These are phyloP conservation scores for Claviceps digitariae DNA, from an alignment of 2,329 filamentous ascomycete species.

Conservation along the genomic window DNA sequence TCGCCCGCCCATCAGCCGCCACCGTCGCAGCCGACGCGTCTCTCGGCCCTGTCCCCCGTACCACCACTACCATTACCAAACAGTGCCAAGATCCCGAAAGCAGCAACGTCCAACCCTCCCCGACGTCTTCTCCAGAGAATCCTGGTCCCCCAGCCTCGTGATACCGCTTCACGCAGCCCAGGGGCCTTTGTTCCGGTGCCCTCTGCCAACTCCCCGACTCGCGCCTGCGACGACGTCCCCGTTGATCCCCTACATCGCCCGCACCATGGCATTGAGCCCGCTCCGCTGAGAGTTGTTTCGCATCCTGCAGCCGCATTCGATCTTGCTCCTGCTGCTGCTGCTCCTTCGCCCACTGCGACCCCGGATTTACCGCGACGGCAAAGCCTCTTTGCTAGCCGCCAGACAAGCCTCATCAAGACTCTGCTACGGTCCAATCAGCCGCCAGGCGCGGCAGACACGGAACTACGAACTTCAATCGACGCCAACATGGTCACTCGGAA, in stretches of 20 bases:
- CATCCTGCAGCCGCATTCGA: constrained; percentile 13
- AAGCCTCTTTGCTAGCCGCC: constrained; percentile 25
- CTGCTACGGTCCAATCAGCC: constrained; percentile 14
- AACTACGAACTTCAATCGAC: constrained; percentile 22
- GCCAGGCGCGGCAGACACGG: constrained; percentile 10
- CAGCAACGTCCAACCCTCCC: not conserved
- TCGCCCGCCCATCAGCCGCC: not conserved
- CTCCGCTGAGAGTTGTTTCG: constrained; percentile 15
- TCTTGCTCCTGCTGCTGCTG: not conserved
- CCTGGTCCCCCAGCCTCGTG: not conserved
- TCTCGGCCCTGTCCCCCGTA: not conserved
- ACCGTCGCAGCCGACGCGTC: constrained; percentile 1
- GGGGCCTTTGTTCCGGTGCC: constrained; percentile 1
- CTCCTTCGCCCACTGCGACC: constrained; percentile 11
- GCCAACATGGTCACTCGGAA: constrained; percentile 55
- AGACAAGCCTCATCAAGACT: constrained; percentile 20
- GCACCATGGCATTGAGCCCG: constrained; percentile 14
- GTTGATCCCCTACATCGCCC: not conserved
- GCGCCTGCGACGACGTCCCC: constrained; percentile 10
- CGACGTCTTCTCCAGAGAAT: not conserved
- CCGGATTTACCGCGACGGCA: constrained; percentile 14
- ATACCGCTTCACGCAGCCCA: not conserved
- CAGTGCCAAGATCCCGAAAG: not conserved
- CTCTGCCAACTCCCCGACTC: constrained; percentile 8
- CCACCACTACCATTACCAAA: no score